Conservation (phyloP, 2,329 filamentous ascomycete species). For the Curvularia sp. region DNA sequence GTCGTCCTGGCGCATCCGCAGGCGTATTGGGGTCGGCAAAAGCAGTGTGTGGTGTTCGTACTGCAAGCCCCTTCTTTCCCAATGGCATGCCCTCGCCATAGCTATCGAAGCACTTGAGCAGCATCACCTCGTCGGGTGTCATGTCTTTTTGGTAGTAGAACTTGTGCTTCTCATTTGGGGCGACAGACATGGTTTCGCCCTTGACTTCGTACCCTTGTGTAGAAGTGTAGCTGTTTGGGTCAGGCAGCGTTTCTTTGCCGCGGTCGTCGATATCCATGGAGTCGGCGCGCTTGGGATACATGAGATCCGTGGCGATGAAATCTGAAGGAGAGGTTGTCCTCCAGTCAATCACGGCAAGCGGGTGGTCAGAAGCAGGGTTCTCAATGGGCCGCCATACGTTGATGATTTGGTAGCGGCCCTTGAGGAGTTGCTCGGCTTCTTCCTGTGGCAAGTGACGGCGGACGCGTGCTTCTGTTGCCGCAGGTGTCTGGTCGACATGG, state of each 20-base stretch:
- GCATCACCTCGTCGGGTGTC: conserved; percentile 63
- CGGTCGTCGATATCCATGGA: conserved; percentile 60
- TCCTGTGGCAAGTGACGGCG: conserved; percentile 64
- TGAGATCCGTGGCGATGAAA: conserved; percentile 66
- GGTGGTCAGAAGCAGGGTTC: conserved; percentile 69
- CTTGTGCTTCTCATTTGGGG: conserved; percentile 64
- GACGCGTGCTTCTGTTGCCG: conserved; percentile 67
- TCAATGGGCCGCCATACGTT: conserved; percentile 75
- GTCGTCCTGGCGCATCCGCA: conserved; percentile 57
- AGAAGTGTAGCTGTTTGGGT: conserved; percentile 55
- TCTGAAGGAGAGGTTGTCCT: conserved; percentile 64
- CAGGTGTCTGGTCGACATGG: conserved; percentile 74
- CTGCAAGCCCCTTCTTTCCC: conserved; percentile 52
- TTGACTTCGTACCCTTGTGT: conserved; percentile 68
- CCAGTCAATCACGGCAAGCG: conserved; percentile 73
- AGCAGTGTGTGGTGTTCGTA: conserved; percentile 72
- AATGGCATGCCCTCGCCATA: conserved; percentile 53
- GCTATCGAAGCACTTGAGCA: conserved; percentile 61
- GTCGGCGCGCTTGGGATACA: conserved; percentile 61
- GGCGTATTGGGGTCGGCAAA: conserved; percentile 62
- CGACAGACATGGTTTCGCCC: conserved; percentile 69
- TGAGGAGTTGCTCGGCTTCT: conserved; percentile 65
- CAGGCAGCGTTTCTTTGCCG: conserved; percentile 65
- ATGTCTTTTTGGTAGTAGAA: conserved; percentile 74
- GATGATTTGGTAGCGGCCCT: conserved; percentile 69